These are phyloP conservation scores for Amanita polypyramis DNA, from an alignment of 768 basidiomycete species.

Conservation along the genomic window DNA sequence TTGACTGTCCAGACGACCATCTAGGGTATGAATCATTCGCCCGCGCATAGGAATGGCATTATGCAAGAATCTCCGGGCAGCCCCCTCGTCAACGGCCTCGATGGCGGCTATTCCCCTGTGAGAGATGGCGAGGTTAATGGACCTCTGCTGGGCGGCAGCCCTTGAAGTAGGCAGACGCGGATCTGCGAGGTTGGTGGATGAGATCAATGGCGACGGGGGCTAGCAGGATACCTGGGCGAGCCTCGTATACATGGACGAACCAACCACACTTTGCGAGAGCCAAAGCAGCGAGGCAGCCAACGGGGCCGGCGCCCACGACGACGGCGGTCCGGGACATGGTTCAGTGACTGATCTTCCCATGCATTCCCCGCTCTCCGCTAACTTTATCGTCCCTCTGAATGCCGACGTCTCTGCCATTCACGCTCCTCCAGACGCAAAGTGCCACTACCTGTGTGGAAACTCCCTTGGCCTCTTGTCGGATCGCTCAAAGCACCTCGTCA, in stretches of 20 bases:
- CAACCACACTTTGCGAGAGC: slow-evolving; percentile 83
- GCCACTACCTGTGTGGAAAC: slow-evolving; percentile 92
- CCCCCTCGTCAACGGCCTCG: slow-evolving; percentile 62
- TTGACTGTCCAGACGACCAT: slow-evolving; percentile 73
- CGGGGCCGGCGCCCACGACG: slow-evolving; percentile 84
- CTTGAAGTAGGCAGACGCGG: slow-evolving; percentile 64
- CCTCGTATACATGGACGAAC: slow-evolving; percentile 72
- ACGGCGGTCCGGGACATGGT: slow-evolving; percentile 35
- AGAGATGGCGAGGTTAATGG: slow-evolving; percentile 95
- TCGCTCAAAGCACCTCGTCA: slow-evolving; percentile 57
- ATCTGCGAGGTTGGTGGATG: slow-evolving; percentile 32
- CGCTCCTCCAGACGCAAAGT: slow-evolving; percentile 33
- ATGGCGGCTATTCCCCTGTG: slow-evolving; percentile 87
- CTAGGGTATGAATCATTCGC: slow-evolving; percentile 82
- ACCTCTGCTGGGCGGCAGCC: slow-evolving; percentile 61
- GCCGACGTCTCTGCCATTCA: slow-evolving; percentile 32
- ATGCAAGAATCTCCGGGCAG: slow-evolving; percentile 61
- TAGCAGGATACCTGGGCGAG: slow-evolving; percentile 48
- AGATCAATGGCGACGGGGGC: neutral
- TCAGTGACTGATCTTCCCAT: neutral
- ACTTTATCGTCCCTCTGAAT: slow-evolving; percentile 53
- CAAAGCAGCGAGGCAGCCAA: slow-evolving; percentile 86
- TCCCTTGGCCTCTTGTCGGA: slow-evolving; percentile 81
- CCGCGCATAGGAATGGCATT: slow-evolving; percentile 90
- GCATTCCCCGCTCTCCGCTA: neutral